Evolutionary conservation across 306 rosid species (phyloP), one percentile per base, ranked within the genome.

Genomic region (Bauhinia variegata): DNA sequence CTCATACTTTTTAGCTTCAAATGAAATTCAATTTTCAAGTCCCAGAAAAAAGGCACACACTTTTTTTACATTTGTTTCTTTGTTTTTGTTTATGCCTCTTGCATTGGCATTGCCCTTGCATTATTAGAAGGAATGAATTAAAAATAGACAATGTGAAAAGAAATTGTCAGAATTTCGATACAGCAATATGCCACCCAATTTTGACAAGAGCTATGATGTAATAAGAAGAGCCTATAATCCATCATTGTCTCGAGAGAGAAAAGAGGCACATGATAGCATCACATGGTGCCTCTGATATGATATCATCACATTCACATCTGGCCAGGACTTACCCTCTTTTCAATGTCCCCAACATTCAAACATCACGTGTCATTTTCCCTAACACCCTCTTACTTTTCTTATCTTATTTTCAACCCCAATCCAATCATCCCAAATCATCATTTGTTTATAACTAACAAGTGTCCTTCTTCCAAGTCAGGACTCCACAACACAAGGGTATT

Each of bases 231-330:
- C 11, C 17, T 18, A 19, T 7, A 64, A 75, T 49, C 63, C 68
- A 65, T 77, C 54, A 65, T 70, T 56, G 53, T 63, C 67, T 9
- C 51, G 73, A 70, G 32, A 15, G 52, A 72, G 78, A 71, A 55
- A 68, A 51, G 28, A 52, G 58, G 65, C 85, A 71, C 86, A 75
- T 83, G 96, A 84, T 89, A 79, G 54, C 63, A 68, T 74, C 95
- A 83, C 95, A 87, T 83, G 96, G 54, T 81, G 76, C 60, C 60
- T 59, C 85, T 82, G 73, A 78, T 86, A 81, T 87, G 80, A 77
- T n/a, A n/a, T n/a, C n/a, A n/a, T n/a, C n/a, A n/a, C n/a, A n/a
- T n/a, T 79, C 89, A 79, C 83, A 74, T 67, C 88, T 83, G 82
- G 85, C 79, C 95, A 87, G 79, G 71, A 87, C 79, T 70, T 13